A percentile compares a stretch with the other conserved stretches of the same genome.
These are phyloP conservation scores for Leishmania gerbilli DNA, from an alignment of 208 protist genomes.

Conservation along the genomic window DNA sequence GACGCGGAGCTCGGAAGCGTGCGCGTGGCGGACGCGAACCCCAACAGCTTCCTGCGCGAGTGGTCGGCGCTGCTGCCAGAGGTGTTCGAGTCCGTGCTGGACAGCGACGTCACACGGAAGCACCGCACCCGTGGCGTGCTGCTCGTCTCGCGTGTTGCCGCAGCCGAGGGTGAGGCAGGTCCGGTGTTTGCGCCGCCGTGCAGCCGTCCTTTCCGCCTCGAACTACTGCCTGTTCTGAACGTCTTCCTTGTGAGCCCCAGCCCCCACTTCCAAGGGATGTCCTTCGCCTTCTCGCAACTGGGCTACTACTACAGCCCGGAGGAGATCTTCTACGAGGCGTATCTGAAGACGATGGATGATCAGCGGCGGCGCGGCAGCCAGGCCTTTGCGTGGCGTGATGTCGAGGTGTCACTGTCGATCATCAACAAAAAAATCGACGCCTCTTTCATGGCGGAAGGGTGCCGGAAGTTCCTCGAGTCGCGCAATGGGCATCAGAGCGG, in stretches of 20 bases:
- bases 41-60: slow-evolving; percentile 77
- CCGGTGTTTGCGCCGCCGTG: slow-evolving; percentile 49
- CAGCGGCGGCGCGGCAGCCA: slow-evolving; percentile 84
- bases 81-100: slow-evolving; percentile 59
- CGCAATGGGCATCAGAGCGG: slow-evolving; percentile 36
- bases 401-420: slow-evolving; percentile 86
- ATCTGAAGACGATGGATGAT: slow-evolving; percentile 87
- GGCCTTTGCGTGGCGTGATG: slow-evolving; percentile 88
- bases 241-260: slow-evolving; percentile 85
- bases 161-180: slow-evolving; percentile 2
- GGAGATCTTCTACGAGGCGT: slow-evolving; percentile 92
- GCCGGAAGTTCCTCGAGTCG: slow-evolving; percentile 80
- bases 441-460: slow-evolving; percentile 78
- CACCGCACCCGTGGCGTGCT: slow-evolving; percentile 73
- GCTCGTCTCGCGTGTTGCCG: slow-evolving; percentile 30
- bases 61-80: slow-evolving; percentile 66
- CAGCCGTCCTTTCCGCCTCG: slow-evolving; percentile 51
- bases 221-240: slow-evolving; percentile 81
- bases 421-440: slow-evolving; percentile 88
- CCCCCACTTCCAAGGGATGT: slow-evolving; percentile 87
- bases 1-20: slow-evolving; percentile 53
- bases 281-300: slow-evolving; percentile 82
- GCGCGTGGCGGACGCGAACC: slow-evolving; percentile 69
- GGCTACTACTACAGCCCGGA: slow-evolving; percentile 87
- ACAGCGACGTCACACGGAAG: slow-evolving; percentile 44